Percentiles rank a stretch among this genome's conserved stretches.
Conservation (phyloP, 2,329 filamentous ascomycete genomes). For the Colletotrichum sp. region DNA sequence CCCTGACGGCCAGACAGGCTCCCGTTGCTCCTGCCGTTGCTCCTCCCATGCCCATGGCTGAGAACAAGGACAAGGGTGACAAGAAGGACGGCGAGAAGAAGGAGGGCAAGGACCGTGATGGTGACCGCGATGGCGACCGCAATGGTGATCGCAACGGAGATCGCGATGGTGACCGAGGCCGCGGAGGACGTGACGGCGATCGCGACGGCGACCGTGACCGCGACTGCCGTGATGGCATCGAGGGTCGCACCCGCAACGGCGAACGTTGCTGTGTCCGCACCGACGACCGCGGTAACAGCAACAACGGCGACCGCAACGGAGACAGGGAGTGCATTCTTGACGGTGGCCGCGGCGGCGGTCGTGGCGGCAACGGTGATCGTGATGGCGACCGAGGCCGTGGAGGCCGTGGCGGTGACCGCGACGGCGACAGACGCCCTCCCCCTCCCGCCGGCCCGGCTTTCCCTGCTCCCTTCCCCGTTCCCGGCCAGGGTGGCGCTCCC, state of each 20-base stretch:
- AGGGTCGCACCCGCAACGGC: constrained; percentile 4
- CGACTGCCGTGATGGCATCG: not conserved
- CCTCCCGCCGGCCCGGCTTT: not conserved
- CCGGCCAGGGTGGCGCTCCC: not conserved
- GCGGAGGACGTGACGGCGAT: not conserved
- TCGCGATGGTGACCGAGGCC: not conserved
- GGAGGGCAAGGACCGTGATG: not conserved
- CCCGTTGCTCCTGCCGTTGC: not conserved
- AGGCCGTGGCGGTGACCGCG: not conserved
- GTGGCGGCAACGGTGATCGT: not conserved
- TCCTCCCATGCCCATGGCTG: not conserved
- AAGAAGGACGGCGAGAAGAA: not conserved
- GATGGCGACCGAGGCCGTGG: not conserved
- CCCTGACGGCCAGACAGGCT: not conserved
- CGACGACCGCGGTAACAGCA: not conserved
- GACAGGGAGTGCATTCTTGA: not conserved
- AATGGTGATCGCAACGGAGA: not conserved
- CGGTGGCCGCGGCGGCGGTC: not conserved
- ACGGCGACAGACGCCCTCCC: not conserved
- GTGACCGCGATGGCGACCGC: not conserved
- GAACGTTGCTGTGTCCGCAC: not conserved
- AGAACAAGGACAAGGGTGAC: not conserved
- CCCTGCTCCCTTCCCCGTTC: constrained; percentile 6
- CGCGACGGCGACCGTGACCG: not conserved
- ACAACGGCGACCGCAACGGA: not conserved